Percentiles rank a stretch among this genome's conserved stretches.
Conservation (phyloP, 2,329 filamentous ascomycete species). For the Ophiostoma angusticollis region DNA sequence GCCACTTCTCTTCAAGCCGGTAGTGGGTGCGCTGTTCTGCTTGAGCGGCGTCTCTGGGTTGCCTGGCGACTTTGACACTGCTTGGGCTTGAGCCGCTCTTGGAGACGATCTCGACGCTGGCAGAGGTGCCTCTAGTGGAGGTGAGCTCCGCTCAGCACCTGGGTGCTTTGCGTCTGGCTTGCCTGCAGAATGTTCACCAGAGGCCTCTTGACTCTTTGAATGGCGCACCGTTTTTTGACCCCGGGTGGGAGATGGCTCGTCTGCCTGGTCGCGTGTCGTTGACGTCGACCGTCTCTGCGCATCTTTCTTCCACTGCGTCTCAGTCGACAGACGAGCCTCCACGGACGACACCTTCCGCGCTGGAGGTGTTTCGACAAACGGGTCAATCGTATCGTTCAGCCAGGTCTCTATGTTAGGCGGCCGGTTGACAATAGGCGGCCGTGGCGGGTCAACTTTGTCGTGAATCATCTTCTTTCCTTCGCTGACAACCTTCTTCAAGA, state of each 20-base stretch:
- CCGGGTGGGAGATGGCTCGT: slow-evolving; percentile 1
- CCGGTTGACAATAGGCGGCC: slow-evolving; percentile 38
- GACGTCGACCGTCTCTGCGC: slow-evolving; percentile 6
- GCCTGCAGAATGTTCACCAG: slow-evolving; percentile 1
- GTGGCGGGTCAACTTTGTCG: slow-evolving; percentile 44
- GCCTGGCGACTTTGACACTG: too few relatives aligned
- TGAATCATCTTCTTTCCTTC: slow-evolving; percentile 54
- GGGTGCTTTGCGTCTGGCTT: slow-evolving; percentile 9
- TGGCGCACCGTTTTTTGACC: neutral
- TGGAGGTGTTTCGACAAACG: slow-evolving; percentile 37
- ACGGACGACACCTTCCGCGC: slow-evolving; percentile 8
- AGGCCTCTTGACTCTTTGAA: slow-evolving; percentile 7
- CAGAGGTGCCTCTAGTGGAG: too few relatives aligned
- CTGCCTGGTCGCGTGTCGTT: slow-evolving; percentile 8
- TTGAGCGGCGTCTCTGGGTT: slow-evolving; percentile 20
- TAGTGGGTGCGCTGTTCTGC: slow-evolving; percentile 8
- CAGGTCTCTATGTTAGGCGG: slow-evolving; percentile 54
- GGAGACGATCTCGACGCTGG: too few relatives aligned
- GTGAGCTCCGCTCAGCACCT: too few relatives aligned
- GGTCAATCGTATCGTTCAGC: slow-evolving; percentile 50
- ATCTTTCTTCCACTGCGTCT: slow-evolving; percentile 23
- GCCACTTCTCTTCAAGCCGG: slow-evolving; percentile 39
- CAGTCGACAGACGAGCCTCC: slow-evolving; percentile 22
- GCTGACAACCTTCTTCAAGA: slow-evolving; percentile 50
- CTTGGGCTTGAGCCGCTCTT: slow-evolving; percentile 13